A percentile compares a stretch with the other conserved stretches of the same genome.
phyloP scores from a whole-genome alignment of 75 land plant genomes.

The Adiantum capillusveneris region DNA sequence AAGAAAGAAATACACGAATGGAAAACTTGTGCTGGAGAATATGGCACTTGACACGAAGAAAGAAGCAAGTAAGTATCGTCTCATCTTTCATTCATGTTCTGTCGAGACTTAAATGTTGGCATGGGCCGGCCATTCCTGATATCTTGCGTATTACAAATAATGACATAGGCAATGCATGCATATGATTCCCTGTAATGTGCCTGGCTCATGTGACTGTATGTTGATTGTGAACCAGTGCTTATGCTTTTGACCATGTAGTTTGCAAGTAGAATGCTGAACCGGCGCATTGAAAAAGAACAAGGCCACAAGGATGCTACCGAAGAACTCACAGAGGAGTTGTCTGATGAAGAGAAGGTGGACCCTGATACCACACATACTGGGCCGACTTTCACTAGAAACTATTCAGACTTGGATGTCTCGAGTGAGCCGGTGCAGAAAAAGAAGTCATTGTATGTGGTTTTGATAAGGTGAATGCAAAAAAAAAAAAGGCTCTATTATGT shows the following conservation, averaged over 20 bases:
- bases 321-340: conserved; percentile 67
- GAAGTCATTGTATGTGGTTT: conserved; percentile 53
- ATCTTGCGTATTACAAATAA: no score
- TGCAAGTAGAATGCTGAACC: not conserved
- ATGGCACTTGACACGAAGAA: conserved; percentile 76
- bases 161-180: no score
- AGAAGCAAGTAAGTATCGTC: conserved; percentile 54
- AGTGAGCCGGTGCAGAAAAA: conserved; percentile 16
- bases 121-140: no score
- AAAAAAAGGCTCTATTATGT: no score
- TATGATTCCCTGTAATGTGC: no score
- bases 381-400: conserved; percentile 13
- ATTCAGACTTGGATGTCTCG: conserved; percentile 38
- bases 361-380: conserved; percentile 4
- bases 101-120: no score
- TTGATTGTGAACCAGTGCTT: no score
- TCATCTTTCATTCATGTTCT: not conserved
- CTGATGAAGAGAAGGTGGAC: conserved; percentile 61
- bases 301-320: conserved; percentile 70
- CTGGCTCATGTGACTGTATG: no score
- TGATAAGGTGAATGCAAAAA: conserved; percentile 53
- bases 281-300: conserved; percentile 51
- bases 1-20: conserved; percentile 52
- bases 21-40: conserved; percentile 92
- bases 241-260: not conserved